phyloP scores from a whole-genome alignment of 2,329 filamentous ascomycete species.

The Alternaria ventricosa region DNA sequence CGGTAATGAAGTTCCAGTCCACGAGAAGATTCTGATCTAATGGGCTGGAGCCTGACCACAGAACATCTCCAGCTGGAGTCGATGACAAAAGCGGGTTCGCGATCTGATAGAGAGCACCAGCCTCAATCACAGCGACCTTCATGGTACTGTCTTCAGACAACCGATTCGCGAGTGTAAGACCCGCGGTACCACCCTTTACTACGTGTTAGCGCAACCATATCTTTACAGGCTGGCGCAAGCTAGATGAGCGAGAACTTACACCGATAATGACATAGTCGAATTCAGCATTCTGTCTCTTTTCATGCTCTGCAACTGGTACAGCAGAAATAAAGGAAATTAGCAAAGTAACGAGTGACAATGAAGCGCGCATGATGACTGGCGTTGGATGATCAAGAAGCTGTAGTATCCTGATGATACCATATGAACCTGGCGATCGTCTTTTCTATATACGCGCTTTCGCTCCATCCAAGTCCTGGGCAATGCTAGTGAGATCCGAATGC shows the following conservation, averaged over 20 bases:
- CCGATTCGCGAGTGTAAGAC: background rate
- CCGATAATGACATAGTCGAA: slow-evolving; percentile 27
- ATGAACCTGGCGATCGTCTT: background rate
- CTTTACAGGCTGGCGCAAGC: background rate
- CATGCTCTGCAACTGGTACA: background rate
- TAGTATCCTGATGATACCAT: background rate
- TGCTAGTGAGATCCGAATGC: background rate
- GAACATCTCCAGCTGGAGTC: slow-evolving; percentile 29
- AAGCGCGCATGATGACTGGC: background rate
- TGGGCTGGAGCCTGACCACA: slow-evolving; percentile 23
- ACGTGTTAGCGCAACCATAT: background rate
- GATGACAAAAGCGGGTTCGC: slow-evolving; percentile 11
- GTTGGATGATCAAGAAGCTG: background rate
- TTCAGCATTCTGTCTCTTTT: slow-evolving; percentile 12
- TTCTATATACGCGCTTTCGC: background rate
- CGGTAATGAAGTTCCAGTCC: slow-evolving; percentile 41
- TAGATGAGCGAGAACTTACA: background rate
- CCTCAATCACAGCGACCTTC: slow-evolving; percentile 32
- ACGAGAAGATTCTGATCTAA: slow-evolving; percentile 30
- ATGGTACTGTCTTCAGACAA: background rate
- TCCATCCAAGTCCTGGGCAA: background rate
- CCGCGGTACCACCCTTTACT: slow-evolving; percentile 1
- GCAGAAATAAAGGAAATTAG: background rate
- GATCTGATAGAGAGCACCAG: slow-evolving; percentile 28
- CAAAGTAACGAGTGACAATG: slow-evolving; percentile 11